Evolutionary conservation across 192 early-diverging fungal genomes (phyloP).

Genomic region (Linnemannia elongata): DNA sequence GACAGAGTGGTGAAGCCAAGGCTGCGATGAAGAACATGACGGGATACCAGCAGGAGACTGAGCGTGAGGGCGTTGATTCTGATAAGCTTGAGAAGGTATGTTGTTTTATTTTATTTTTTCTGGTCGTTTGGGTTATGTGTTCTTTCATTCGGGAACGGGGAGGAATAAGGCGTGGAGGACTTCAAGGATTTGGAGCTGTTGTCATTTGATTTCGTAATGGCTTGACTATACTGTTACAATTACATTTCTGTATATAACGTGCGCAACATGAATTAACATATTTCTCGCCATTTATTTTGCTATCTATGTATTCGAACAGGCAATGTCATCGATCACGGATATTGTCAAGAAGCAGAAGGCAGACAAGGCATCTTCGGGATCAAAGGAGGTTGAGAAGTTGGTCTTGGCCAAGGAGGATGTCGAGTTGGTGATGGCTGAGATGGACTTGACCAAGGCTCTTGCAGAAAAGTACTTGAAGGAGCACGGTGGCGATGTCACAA

Average conservation of each 20-base stretch:
- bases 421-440: slow-evolving; percentile 66
- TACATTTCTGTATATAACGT: no score
- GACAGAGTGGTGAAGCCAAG: slow-evolving; percentile 64
- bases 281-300: slow-evolving; percentile 7
- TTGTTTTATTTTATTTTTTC: not conserved
- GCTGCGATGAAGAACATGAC: slow-evolving; percentile 71
- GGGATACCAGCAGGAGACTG: slow-evolving; percentile 60
- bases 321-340: slow-evolving; percentile 59
- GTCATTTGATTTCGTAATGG: not conserved
- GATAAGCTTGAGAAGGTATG: slow-evolving; percentile 66
- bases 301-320: slow-evolving; percentile 30
- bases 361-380: slow-evolving; percentile 33
- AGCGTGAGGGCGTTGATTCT: slow-evolving; percentile 62
- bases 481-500: slow-evolving; percentile 60
- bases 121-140: not conserved
- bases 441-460: slow-evolving; percentile 60
- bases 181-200: not conserved
- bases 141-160: not conserved
- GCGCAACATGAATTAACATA: no score
- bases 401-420: slow-evolving; percentile 65
- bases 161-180: not conserved
- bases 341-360: slow-evolving; percentile 62
- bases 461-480: slow-evolving; percentile 66
- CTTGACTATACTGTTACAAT: no score
- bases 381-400: slow-evolving; percentile 63